Percentiles rank a stretch among this genome's conserved stretches.
phyloP scores from a whole-genome alignment of 345 rosid genomes.

The Sonneratia alba region DNA sequence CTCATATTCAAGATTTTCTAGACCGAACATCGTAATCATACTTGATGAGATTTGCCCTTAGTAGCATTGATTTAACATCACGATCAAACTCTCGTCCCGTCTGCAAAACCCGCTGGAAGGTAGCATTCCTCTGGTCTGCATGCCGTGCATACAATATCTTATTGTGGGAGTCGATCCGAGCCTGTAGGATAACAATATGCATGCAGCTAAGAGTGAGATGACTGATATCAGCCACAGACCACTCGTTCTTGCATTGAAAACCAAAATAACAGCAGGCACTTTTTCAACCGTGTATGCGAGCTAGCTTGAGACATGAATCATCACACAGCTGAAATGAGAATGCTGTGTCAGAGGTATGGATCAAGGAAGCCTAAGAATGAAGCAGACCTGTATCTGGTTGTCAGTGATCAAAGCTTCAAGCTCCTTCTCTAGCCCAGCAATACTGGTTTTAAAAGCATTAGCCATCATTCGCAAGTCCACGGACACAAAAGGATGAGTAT shows the following conservation, averaged over 20 bases:
- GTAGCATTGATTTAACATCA: conserved; percentile 81
- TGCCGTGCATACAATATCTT: conserved; percentile 90
- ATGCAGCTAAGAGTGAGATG: neutral
- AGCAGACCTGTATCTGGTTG: conserved; percentile 84
- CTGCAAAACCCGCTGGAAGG: conserved; percentile 89
- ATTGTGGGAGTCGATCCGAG: conserved; percentile 98
- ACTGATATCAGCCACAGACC: neutral
- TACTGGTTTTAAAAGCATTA: conserved; percentile 84
- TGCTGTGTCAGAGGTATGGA: neutral
- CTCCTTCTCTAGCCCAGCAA: conserved; percentile 78
- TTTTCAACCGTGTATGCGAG: neutral
- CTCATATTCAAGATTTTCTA: conserved; percentile 48
- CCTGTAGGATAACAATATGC: conserved; percentile 31
- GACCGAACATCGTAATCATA: conserved; percentile 57
- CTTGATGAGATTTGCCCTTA: conserved; percentile 80
- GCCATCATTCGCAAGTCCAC: conserved; percentile 96
- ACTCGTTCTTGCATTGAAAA: neutral
- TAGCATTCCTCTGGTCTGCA: conserved; percentile 93
- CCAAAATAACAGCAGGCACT: neutral
- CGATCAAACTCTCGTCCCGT: conserved; percentile 85
- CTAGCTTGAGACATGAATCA: neutral
- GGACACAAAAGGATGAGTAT: conserved; percentile 95
- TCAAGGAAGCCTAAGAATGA: neutral
- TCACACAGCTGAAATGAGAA: neutral
- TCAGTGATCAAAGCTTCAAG: conserved; percentile 85